Base-by-base conservation (phyloP, 306 rosid species). In the Luffa aegyptiaca region DNA sequence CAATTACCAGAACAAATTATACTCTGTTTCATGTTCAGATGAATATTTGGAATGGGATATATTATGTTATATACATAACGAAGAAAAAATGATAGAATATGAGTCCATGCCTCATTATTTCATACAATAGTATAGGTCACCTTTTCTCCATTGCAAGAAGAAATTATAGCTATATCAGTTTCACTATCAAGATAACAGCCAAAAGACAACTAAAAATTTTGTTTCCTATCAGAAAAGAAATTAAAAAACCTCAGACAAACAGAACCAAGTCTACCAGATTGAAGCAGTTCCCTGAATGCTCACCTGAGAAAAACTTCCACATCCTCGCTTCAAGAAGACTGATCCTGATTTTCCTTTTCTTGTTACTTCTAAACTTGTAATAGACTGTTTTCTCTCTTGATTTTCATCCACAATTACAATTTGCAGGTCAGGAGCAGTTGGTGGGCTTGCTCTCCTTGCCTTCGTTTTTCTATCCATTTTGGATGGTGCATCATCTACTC, bases 321-420 rank as follows among this genome's bases (percentile, higher is more conserved):
- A 87, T 64, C 84, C 88, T 84, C 84, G 90, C 82, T 84, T 92
- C 97, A 95, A 88, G 68, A 90, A 89, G 80, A 82, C 76, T 57
- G 87, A 82, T 87, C 81, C 92, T 75, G 84, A 86, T 80, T 88
- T 92, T 79, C 85, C 98, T 89, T 95, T 95, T 31, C 96, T 92
- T 33, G 92, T 84, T 81, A 82, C 88, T 76, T 91, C 92, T 73
- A 82, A 51, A 11, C 83, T 41, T 33, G 77, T 58, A 62, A 56
- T 21, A 49, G 61, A 17, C 55, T 82, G 77, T 83, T 82, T 84
- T 81, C 82, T 82, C 83, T 81, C 86, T 58, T 85, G 91, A 80
- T 84, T 86, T 78, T 92, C 92, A 80, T 90, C 89, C 36, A 92
- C 81, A 68, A 95, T 83, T 57, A 88, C 89, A 62, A 95, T 82